These are phyloP conservation scores for Xylaria sp. DNA, from an alignment of 2,329 filamentous ascomycete species.

Conservation along the genomic window DNA sequence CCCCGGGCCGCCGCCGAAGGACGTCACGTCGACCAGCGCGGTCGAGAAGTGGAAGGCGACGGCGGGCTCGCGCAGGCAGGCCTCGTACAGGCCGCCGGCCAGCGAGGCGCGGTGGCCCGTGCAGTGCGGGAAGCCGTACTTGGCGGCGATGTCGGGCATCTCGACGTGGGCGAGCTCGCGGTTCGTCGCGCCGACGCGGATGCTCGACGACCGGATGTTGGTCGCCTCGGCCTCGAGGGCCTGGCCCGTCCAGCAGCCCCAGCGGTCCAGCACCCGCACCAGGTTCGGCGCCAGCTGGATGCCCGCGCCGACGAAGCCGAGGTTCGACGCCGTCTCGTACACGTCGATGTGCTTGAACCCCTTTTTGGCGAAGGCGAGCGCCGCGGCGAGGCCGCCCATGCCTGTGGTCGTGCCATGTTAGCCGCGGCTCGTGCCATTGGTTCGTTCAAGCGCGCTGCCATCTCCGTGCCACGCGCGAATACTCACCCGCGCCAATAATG, in stretches of 20 bases:
- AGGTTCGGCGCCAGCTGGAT: conserved; percentile 86
- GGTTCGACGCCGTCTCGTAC: conserved; percentile 71
- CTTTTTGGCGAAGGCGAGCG: conserved; percentile 73
- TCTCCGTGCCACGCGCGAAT: neutral
- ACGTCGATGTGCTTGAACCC: conserved; percentile 75
- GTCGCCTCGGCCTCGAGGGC: conserved; percentile 68
- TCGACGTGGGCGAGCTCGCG: conserved; percentile 71
- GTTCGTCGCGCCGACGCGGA: conserved; percentile 72
- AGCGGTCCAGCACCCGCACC: conserved; percentile 70
- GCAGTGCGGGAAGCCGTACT: conserved; percentile 77
- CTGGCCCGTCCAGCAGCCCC: conserved; percentile 67
- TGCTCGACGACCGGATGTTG: conserved; percentile 70
- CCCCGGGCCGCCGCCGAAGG: conserved; percentile 58
- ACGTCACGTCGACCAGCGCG: conserved; percentile 56
- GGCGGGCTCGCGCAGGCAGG: conserved; percentile 63
- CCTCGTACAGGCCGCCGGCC: conserved; percentile 69
- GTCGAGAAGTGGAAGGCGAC: conserved; percentile 72
- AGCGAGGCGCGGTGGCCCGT: conserved; percentile 76
- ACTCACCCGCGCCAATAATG: conserved; percentile 52
- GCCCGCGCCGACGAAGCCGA: conserved; percentile 82
- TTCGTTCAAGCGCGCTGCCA: no score
- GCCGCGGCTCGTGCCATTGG: conserved; percentile 2
- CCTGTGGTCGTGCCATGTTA: conserved; percentile 47
- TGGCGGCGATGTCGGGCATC: conserved; percentile 66
- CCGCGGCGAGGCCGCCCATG: conserved; percentile 76